Percentiles rank a stretch among this genome's conserved stretches.
phyloP scores from a whole-genome alignment of 768 basidiomycete genomes.

The Tubosaeta sp. region DNA sequence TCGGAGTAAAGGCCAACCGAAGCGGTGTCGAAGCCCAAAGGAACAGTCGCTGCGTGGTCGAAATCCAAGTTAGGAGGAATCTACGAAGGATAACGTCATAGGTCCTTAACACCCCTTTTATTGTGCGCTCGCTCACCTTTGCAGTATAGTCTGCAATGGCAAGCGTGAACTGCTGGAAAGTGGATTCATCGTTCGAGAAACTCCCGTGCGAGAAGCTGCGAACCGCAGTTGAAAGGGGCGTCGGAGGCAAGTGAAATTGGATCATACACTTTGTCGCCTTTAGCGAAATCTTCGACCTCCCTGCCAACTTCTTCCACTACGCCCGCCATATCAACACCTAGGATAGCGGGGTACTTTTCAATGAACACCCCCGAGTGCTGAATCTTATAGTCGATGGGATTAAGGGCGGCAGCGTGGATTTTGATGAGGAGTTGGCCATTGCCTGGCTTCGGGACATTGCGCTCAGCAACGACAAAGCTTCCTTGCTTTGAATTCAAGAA shows the following conservation, averaged over 20 bases:
- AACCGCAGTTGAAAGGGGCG: neutral
- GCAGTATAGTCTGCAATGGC: slow-evolving; percentile 30
- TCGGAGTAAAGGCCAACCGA: slow-evolving; percentile 42
- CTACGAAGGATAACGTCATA: slow-evolving; percentile 22
- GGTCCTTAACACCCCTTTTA: neutral
- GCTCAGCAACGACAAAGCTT: slow-evolving; percentile 27
- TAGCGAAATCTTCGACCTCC: slow-evolving; percentile 30
- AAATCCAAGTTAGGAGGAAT: slow-evolving; percentile 42
- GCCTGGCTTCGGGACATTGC: slow-evolving; percentile 31
- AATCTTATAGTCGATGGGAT: slow-evolving; percentile 44
- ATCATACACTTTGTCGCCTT: slow-evolving; percentile 42
- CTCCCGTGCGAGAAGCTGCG: slow-evolving; percentile 23
- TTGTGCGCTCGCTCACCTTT: slow-evolving; percentile 26
- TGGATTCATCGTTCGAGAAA: slow-evolving; percentile 29
- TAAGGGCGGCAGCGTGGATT: slow-evolving; percentile 37
- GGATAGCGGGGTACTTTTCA: slow-evolving; percentile 33
- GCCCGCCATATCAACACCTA: slow-evolving; percentile 37
- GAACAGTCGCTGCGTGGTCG: slow-evolving; percentile 45
- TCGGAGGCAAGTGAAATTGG: neutral
- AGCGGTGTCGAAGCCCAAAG: slow-evolving; percentile 44
- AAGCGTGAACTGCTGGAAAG: slow-evolving; percentile 41
- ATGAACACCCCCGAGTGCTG: slow-evolving; percentile 29
- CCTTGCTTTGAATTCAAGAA: slow-evolving; percentile 27
- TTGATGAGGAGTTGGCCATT: slow-evolving; percentile 40
- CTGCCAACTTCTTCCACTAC: slow-evolving; percentile 36